Conservation (phyloP, 73 alveolate genomes). For the Halteria grandinella region DNA sequence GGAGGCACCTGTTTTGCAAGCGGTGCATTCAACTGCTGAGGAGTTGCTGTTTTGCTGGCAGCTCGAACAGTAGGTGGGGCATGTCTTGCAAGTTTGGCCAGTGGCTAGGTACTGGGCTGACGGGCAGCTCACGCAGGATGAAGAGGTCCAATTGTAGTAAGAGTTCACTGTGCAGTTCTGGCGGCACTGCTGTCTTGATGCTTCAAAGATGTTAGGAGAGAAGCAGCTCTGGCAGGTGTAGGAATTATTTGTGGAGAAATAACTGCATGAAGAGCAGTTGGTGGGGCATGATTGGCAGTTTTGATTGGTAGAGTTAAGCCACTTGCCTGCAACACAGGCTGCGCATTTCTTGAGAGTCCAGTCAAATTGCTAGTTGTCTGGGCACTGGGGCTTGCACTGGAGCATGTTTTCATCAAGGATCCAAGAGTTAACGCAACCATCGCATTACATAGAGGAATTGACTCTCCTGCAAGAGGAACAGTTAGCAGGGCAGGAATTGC, state of each 20-base stretch:
- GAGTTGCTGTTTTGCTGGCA: neutral
- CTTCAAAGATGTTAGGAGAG: too few relatives aligned
- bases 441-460: neutral
- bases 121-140: too few relatives aligned
- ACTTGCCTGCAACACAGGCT: neutral
- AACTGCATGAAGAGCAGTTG: too few relatives aligned
- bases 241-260: too few relatives aligned
- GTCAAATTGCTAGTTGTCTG: slow-evolving; percentile 27
- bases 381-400: slow-evolving; percentile 30
- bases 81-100: too few relatives aligned
- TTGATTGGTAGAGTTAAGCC: neutral
- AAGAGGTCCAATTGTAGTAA: too few relatives aligned
- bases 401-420: neutral
- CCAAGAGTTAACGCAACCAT: slow-evolving; percentile 11
- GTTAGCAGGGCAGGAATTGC: slow-evolving; percentile 22
- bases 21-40: neutral
- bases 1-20: slow-evolving; percentile 6
- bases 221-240: too few relatives aligned
- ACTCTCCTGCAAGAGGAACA: neutral
- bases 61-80: too few relatives aligned
- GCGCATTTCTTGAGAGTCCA: slow-evolving; percentile 10
- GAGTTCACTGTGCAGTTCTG: too few relatives aligned
- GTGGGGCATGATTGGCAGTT: slow-evolving; percentile 8
- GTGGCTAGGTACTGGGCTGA: too few relatives aligned
- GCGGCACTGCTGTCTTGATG: too few relatives aligned